phyloP scores from a whole-genome alignment of 2,329 filamentous ascomycete genomes.

The Claviceps capensis region DNA sequence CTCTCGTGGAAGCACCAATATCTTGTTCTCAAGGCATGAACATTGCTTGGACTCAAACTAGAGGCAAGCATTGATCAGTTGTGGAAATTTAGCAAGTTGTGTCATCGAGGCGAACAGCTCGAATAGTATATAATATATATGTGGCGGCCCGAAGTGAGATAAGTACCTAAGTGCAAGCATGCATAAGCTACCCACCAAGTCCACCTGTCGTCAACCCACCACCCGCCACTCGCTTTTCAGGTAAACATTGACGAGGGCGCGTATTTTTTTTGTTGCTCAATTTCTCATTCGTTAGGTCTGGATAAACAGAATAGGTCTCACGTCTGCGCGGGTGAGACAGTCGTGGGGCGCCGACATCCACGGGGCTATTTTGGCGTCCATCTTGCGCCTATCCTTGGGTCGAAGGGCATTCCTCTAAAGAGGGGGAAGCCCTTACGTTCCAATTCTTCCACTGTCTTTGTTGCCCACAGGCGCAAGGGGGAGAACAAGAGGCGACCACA shows the following conservation, averaged over 20 bases:
- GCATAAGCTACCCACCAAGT: background rate
- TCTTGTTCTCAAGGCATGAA: background rate
- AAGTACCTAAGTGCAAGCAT: background rate
- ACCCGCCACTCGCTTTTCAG: background rate
- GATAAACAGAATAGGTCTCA: background rate
- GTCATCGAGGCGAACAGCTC: background rate
- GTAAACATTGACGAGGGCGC: background rate
- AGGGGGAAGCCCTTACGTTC: conserved; percentile 2
- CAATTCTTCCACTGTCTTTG: background rate
- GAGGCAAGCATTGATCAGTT: background rate
- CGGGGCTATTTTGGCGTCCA: conserved; percentile 1
- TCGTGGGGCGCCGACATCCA: conserved; percentile 7
- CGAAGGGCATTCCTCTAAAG: conserved; percentile 6
- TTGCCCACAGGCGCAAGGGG: background rate
- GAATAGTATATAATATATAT: background rate
- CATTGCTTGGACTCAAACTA: background rate
- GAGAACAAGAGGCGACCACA: background rate
- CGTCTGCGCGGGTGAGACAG: conserved; percentile 2
- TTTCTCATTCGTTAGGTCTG: background rate
- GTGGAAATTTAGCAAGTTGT: background rate
- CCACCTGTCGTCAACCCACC: background rate
- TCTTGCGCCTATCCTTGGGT: conserved; percentile 1
- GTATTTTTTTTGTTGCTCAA: background rate
- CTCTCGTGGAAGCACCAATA: background rate
- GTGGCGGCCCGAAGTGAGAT: conserved; percentile 1